Evolutionary conservation across 495 filamentous ascomycete genomes (phyloP), one percentile per base, ranked within the genome.

Genomic region (Hypomontagnella submonticulosa): DNA sequence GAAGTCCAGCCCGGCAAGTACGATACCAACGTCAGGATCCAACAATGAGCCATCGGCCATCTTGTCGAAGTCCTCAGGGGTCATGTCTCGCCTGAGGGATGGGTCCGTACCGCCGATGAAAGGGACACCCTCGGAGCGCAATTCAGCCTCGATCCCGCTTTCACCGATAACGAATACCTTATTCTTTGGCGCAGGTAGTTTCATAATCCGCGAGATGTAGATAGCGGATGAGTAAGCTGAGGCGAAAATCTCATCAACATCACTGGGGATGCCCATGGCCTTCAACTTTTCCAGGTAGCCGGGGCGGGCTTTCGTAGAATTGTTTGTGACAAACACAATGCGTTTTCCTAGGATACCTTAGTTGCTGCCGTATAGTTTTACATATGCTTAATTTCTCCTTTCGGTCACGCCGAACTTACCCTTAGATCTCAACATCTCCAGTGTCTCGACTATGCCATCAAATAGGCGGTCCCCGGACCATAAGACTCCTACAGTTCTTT

Each of bases 271-370:
- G 0, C 91, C 91, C 69, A 97, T 80, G 18, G 73, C 77, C n/a
- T 89, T 87, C 44, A 99, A 86, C 68, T 97, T 98, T 78, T 93
- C 93, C 75, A 88, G 87, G 77, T 98, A 98, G 70, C 96, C 92
- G 19, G 86, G 83, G 13, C 95, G 91, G 13, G 94, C 97, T 74
- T 98, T 98, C 23, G 95, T 98, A 74, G 91, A 96, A 83, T 99
- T 99, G 77, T 99, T 99, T 3, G 95, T 98, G 43, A 99, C 95
- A 73, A 99, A 99, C 59, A 99, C 88, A 13, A 95, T 81, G 76
- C 88, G 90, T 76, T 99, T 99, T 54, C 91, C 93, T 95, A 23
- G 3, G 7, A 9, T 20, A 12, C 37, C 16, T 51, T 47, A 58
- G 43, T 47, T 15, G 0, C 1, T 15, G 13, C 3, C 32, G 6